Percentiles rank a stretch among this genome's conserved stretches.
phyloP scores from a whole-genome alignment of 1,284 basidiomycete genomes.

The Anthracocystis walkeri region DNA sequence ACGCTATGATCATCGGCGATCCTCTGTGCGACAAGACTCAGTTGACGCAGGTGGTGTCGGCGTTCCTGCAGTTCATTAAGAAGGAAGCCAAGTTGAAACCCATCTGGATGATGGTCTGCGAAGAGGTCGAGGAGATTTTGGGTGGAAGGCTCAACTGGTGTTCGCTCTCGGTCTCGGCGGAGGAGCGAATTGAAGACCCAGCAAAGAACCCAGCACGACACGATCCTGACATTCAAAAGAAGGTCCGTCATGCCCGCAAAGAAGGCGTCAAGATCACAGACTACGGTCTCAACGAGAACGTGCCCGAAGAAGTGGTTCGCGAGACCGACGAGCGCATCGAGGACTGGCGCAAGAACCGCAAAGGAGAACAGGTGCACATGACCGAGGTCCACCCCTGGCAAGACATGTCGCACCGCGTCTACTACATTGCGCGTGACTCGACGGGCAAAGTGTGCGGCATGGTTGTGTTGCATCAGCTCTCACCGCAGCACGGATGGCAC shows the following conservation, averaged over 20 bases:
- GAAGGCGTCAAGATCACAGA: constrained; percentile 72
- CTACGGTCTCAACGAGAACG: constrained; percentile 63
- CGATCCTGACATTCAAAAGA: constrained; percentile 72
- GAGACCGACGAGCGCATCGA: constrained; percentile 72
- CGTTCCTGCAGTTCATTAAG: constrained; percentile 71
- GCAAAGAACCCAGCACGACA: constrained; percentile 70
- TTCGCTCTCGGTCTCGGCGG: constrained; percentile 73
- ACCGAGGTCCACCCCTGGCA: constrained; percentile 74
- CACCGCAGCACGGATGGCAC: constrained; percentile 74
- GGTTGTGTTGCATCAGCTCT: constrained; percentile 74
- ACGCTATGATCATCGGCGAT: constrained; percentile 73
- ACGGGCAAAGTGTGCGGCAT: constrained; percentile 72
- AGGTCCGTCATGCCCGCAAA: constrained; percentile 73
- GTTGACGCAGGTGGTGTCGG: constrained; percentile 71
- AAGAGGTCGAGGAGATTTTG: constrained; percentile 72
- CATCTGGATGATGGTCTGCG: constrained; percentile 74
- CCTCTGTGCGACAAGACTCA: constrained; percentile 73
- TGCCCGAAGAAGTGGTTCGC: constrained; percentile 70
- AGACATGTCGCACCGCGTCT: constrained; percentile 74
- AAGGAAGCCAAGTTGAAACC: constrained; percentile 72
- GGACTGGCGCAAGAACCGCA: constrained; percentile 72
- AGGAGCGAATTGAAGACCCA: constrained; percentile 74
- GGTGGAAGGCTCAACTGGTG: constrained; percentile 73
- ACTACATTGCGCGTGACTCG: constrained; percentile 73
- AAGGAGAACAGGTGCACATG: constrained; percentile 75